Conservation (phyloP, 495 filamentous ascomycete species). For the Penicillium maclennaniae region DNA sequence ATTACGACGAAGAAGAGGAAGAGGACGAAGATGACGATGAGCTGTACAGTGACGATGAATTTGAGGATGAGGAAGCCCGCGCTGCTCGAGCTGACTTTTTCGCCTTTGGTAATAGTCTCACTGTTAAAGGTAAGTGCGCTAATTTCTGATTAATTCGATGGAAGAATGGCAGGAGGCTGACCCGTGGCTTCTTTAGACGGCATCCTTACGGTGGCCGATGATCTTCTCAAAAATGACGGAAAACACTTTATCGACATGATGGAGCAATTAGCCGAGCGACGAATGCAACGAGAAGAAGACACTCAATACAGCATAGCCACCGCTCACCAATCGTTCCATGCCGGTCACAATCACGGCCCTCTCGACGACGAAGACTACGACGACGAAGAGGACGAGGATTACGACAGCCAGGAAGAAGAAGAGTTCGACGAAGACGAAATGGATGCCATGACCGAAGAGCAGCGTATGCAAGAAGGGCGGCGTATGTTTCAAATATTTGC, state of each 20-base stretch:
- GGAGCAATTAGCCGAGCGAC: slow-evolving; percentile 95
- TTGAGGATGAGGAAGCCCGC: slow-evolving; percentile 49
- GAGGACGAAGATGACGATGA: slow-evolving; percentile 48
- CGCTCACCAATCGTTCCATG: slow-evolving; percentile 58
- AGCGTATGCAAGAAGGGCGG: slow-evolving; percentile 97
- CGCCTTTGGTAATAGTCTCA: slow-evolving; percentile 94
- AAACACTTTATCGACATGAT: slow-evolving; percentile 99
- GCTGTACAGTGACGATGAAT: slow-evolving; percentile 53
- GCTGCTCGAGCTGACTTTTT: slow-evolving; percentile 73
- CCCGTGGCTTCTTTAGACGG: slow-evolving; percentile 60
- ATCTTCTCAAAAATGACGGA: slow-evolving; percentile 96
- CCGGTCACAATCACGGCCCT: slow-evolving; percentile 59
- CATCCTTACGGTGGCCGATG: slow-evolving; percentile 97
- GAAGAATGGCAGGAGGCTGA: slow-evolving; percentile 29
- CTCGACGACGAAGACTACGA: slow-evolving; percentile 73
- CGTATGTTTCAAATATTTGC: slow-evolving; percentile 99
- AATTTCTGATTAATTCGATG: slow-evolving; percentile 14
- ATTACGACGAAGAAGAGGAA: slow-evolving; percentile 47
- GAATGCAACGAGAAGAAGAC: slow-evolving; percentile 95
- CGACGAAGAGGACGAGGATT: slow-evolving; percentile 81
- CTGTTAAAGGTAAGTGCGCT: slow-evolving; percentile 77
- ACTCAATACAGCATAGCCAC: slow-evolving; percentile 63
- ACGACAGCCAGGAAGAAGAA: slow-evolving; percentile 83
- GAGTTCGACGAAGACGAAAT: slow-evolving; percentile 85
- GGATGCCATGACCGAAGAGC: slow-evolving; percentile 95